Evolutionary conservation across 1,139 yeast species (phyloP).

Genomic region (Sugiyamaella japonica): DNA sequence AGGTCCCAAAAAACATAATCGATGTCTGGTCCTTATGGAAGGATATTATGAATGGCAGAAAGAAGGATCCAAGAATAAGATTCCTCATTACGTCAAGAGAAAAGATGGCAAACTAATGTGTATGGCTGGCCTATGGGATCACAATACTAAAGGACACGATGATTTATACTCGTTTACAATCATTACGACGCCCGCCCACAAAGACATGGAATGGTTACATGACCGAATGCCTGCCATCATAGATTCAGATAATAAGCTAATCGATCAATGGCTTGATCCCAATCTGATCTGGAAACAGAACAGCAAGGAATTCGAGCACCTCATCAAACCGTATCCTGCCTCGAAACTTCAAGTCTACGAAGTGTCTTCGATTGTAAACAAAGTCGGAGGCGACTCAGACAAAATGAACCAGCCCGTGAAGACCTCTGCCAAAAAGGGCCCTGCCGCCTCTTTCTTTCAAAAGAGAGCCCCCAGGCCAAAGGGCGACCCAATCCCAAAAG

Average conservation of each 20-base stretch:
- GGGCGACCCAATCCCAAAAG: neutral
- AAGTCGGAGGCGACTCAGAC: slow-evolving; percentile 51
- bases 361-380: slow-evolving; percentile 69
- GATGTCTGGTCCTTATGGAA: slow-evolving; percentile 72
- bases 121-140: slow-evolving; percentile 69
- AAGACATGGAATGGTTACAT: slow-evolving; percentile 68
- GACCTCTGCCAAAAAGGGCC: slow-evolving; percentile 15
- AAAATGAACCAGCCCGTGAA: slow-evolving; percentile 48
- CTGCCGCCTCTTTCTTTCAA: slow-evolving; percentile 17
- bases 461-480: slow-evolving; percentile 7
- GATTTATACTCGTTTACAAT: slow-evolving; percentile 61
- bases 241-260: slow-evolving; percentile 52
- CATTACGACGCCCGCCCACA: slow-evolving; percentile 68
- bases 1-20: slow-evolving; percentile 38
- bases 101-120: slow-evolving; percentile 54
- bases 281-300: slow-evolving; percentile 44
- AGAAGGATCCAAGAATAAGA: slow-evolving; percentile 40
- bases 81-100: slow-evolving; percentile 66
- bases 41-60: slow-evolving; percentile 86
- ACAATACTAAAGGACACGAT: slow-evolving; percentile 33
- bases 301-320: slow-evolving; percentile 17
- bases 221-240: slow-evolving; percentile 73
- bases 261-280: slow-evolving; percentile 65
- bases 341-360: slow-evolving; percentile 49
- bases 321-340: slow-evolving; percentile 24